A percentile compares a stretch with the other conserved stretches of the same genome.
Conservation (phyloP, 257 asterid genomes). For the Coffea canephora region DNA sequence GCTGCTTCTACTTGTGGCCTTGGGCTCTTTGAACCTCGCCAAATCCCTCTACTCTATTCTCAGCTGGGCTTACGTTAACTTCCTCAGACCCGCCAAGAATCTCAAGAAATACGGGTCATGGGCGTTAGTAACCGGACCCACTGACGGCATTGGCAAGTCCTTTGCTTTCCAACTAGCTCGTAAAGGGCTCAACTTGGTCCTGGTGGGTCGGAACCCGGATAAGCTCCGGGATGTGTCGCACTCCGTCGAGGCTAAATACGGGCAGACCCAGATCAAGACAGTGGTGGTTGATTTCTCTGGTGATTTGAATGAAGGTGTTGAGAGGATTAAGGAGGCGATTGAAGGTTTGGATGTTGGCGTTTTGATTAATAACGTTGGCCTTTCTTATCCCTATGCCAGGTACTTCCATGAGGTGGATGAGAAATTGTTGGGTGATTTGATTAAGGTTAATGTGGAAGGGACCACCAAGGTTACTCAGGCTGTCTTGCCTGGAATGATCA, state of each 20-base stretch:
- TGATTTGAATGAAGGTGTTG: slow-evolving; percentile 70
- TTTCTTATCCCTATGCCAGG: slow-evolving; percentile 88
- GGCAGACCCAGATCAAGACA: slow-evolving; percentile 60
- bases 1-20: slow-evolving; percentile 52
- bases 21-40: slow-evolving; percentile 51
- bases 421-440: slow-evolving; percentile 64
- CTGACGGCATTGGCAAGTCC: slow-evolving; percentile 95
- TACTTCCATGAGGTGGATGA: slow-evolving; percentile 93
- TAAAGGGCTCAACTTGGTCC: slow-evolving; percentile 66
- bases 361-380: slow-evolving; percentile 83
- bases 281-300: slow-evolving; percentile 92
- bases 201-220: slow-evolving; percentile 80
- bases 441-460: slow-evolving; percentile 83
- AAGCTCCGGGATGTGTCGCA: slow-evolving; percentile 67
- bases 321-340: slow-evolving; percentile 60
- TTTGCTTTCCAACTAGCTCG: slow-evolving; percentile 83
- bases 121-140: slow-evolving; percentile 94
- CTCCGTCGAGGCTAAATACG: slow-evolving; percentile 52
- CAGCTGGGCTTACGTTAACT: slow-evolving; percentile 68
- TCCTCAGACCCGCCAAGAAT: slow-evolving; percentile 79
- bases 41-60: slow-evolving; percentile 37
- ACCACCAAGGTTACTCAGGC: slow-evolving; percentile 86
- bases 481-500: slow-evolving; percentile 79
- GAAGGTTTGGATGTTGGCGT: slow-evolving; percentile 80
- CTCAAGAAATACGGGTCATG: slow-evolving; percentile 96